Evolutionary conservation across 192 early-diverging fungal genomes (phyloP).

Genomic region (Funneliformis mosseae): DNA sequence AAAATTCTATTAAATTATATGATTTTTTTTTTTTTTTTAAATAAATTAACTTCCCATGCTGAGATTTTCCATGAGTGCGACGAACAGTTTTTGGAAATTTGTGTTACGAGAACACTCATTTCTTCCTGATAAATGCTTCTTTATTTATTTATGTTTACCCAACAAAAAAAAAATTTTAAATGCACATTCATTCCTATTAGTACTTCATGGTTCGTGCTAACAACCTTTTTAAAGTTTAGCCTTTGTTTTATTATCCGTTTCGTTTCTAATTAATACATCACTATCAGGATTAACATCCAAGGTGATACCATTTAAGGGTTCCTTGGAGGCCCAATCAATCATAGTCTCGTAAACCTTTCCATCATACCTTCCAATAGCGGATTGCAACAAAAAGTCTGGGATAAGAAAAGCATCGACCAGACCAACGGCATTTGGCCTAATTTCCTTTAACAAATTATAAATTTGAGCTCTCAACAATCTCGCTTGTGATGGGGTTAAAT

Average conservation of each 20-base stretch:
- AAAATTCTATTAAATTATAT: too few relatives aligned
- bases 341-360: constrained; percentile 75
- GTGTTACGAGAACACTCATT: too few relatives aligned
- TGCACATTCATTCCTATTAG: too few relatives aligned
- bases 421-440: constrained; percentile 75
- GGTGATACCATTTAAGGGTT: constrained; percentile 36
- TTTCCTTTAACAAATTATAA: constrained; percentile 58
- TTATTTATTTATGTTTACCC: too few relatives aligned
- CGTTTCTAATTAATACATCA: background rate
- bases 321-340: constrained; percentile 44
- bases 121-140: too few relatives aligned
- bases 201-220: too few relatives aligned
- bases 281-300: constrained; percentile 9
- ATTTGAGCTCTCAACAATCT: constrained; percentile 54
- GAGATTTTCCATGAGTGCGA: too few relatives aligned
- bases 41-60: too few relatives aligned
- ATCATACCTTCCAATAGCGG: constrained; percentile 73
- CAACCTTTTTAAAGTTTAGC: background rate
- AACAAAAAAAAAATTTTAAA: too few relatives aligned
- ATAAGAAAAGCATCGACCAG: constrained; percentile 81
- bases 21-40: too few relatives aligned
- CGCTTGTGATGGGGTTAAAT: constrained; percentile 55
- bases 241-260: too few relatives aligned
- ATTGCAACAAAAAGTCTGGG: constrained; percentile 75
- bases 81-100: too few relatives aligned